Conservation (phyloP, 129 eudicot genomes). For the Tanacetum coccineum region DNA sequence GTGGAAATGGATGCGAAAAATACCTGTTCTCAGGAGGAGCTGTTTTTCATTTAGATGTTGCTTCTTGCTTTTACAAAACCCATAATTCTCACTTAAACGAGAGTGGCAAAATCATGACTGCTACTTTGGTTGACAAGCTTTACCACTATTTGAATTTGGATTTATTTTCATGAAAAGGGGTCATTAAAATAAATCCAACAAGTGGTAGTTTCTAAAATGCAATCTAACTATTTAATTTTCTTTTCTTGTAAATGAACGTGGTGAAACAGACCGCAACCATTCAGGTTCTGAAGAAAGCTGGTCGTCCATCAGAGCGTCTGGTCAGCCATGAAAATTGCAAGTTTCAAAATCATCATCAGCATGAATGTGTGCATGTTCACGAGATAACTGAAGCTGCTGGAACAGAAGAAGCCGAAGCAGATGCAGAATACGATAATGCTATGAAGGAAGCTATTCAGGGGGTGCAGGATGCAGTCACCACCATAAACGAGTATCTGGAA, state of each 20-base stretch:
- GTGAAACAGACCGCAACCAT: conserved; percentile 73
- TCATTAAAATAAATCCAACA: background rate
- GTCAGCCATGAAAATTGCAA: conserved; percentile 90
- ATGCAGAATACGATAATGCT: conserved; percentile 82
- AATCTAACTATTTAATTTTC: background rate
- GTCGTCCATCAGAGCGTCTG: conserved; percentile 88
- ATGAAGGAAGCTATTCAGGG: conserved; percentile 85
- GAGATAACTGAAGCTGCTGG: conserved; percentile 95
- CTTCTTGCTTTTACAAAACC: too few relatives aligned
- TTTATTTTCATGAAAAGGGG: too few relatives aligned
- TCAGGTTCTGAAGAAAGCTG: conserved; percentile 94
- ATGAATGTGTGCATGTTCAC: conserved; percentile 87
- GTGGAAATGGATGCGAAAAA: too few relatives aligned
- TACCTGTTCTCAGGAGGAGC: too few relatives aligned
- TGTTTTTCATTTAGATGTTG: too few relatives aligned
- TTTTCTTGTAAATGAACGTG: background rate
- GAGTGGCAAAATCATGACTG: too few relatives aligned
- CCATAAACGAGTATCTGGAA: conserved; percentile 82
- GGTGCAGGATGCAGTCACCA: conserved; percentile 79
- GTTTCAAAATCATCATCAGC: conserved; percentile 45
- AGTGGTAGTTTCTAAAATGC: background rate
- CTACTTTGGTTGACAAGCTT: too few relatives aligned
- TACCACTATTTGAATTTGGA: too few relatives aligned
- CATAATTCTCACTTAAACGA: too few relatives aligned
- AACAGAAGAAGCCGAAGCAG: conserved; percentile 98